Base-by-base conservation (phyloP, 257 asterid genomes). In the Solanum ahanhuiri region DNA sequence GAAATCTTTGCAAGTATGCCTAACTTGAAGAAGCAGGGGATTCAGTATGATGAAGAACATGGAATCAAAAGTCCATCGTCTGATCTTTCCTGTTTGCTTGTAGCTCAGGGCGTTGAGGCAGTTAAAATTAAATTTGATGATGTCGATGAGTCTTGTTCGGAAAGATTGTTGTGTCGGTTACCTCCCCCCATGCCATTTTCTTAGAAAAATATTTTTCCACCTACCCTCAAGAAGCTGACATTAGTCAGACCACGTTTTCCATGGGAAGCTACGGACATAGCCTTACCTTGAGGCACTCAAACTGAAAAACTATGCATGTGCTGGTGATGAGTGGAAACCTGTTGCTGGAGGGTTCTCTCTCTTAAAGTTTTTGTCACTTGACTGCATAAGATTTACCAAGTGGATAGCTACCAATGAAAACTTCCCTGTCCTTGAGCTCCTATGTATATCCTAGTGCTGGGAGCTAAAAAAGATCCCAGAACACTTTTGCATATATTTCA, bases 381-480 rank as follows among this genome's bases (percentile, higher is more conserved):
- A 43, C 0, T 43, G 51, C 51, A 43, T 43, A 43, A 43, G 51
- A 43, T 43, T 43, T 2, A 43, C 51, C 51, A 12, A 45, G 54
- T 45, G 54, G 54, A 45, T 43, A 3, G 48, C 14, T 41, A 41
- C 14, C 0, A 2, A 41, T 3, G 51, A 43, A 12, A 43, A 79
- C 22, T 90, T 88, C 81, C 89, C 86, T 8, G 37, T 76, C 10
- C 88, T 88, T 7, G 77, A 86, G 67, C 89, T 64, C 58, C 76
- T 87, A 2, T 45, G 86, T 54, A 17, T 88, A 81, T 83, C 86
- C 77, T 23, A 51, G 7, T 88, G 88, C 39, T 10, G 70, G 20
- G 15, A 37, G 8, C 70, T 88, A 34, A 39, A 85, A 75, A 89
- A 87, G 63, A 90, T 90, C 86, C 91, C 89, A 75, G 34, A 15